A percentile compares a stretch with the other conserved stretches of the same genome.
Evolutionary conservation across 2,329 filamentous ascomycete genomes (phyloP).

Genomic region (Lecanicillium sp.): DNA sequence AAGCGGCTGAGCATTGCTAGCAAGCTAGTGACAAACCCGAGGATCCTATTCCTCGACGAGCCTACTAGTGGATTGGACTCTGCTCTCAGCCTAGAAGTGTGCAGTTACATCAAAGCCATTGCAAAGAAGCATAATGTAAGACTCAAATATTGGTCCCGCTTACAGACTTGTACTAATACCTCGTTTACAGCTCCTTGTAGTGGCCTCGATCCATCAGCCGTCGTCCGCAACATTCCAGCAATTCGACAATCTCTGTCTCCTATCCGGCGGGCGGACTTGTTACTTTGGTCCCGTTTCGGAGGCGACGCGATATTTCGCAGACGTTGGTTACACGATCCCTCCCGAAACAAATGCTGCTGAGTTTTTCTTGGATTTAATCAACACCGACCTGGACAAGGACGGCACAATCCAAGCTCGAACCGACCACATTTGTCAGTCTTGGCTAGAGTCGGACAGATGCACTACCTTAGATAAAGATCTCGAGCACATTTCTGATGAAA

Average conservation of each 20-base stretch:
- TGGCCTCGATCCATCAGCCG: conserved; percentile 80
- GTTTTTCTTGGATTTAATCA: conserved; percentile 69
- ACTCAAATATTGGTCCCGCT: conserved; percentile 3
- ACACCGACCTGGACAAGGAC: conserved; percentile 60
- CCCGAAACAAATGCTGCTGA: conserved; percentile 71
- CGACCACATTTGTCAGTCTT: conserved; percentile 17
- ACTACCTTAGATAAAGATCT: background rate
- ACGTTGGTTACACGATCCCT: conserved; percentile 54
- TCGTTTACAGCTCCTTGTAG: conserved; percentile 63
- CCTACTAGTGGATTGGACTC: conserved; percentile 80
- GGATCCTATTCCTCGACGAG: conserved; percentile 75
- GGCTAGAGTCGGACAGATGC: conserved; percentile 13
- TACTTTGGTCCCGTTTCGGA: conserved; percentile 60
- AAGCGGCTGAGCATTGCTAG: conserved; percentile 70
- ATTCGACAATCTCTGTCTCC: conserved; percentile 70
- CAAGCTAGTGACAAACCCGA: conserved; percentile 72
- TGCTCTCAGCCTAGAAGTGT: conserved; percentile 66
- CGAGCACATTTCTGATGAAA: background rate
- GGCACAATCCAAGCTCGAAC: conserved; percentile 31
- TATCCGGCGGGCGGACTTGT: conserved; percentile 61
- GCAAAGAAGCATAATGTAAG: conserved; percentile 57
- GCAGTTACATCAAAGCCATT: conserved; percentile 61
- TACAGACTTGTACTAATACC: background rate
- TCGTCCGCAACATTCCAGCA: conserved; percentile 71
- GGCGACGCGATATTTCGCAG: conserved; percentile 55